phyloP scores from a whole-genome alignment of 2,329 filamentous ascomycete genomes.

The Arachnomyces sp. region DNA sequence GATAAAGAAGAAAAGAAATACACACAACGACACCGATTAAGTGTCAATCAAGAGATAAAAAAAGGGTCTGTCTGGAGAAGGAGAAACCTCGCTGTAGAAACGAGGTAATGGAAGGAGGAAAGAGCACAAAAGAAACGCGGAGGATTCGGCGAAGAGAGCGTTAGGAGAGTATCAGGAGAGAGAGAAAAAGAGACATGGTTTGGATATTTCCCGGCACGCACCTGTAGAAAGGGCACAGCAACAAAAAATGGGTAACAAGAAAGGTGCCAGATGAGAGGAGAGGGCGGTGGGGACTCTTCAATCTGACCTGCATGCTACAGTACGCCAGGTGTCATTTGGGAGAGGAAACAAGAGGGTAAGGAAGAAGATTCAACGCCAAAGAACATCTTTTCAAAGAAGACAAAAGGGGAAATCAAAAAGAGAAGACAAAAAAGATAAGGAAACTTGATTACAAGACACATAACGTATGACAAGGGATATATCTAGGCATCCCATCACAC shows the following conservation, averaged over 20 bases:
- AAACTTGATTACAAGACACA: constrained; percentile 7
- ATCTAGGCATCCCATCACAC: constrained; percentile 7
- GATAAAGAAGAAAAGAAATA: constrained; percentile 17
- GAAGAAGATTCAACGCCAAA: constrained; percentile 21
- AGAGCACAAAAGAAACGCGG: constrained; percentile 12
- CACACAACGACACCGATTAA: constrained; percentile 13
- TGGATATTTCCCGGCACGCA: too few species aligned
- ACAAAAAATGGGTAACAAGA: too few species aligned
- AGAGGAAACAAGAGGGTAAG: constrained; percentile 12
- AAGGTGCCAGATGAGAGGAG: too few species aligned
- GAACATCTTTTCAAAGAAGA: constrained; percentile 21
- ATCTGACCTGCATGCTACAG: too few species aligned
- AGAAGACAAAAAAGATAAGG: constrained; percentile 17
- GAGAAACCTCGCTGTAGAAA: too few species aligned
- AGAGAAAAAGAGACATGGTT: too few species aligned
- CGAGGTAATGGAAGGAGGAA: constrained; percentile 7
- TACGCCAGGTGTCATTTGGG: too few species aligned
- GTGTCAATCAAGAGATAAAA: constrained; percentile 6
- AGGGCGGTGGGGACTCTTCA: too few species aligned
- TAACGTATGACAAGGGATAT: constrained; percentile 9
- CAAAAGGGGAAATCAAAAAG: neutral
- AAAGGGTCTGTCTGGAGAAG: constrained; percentile 10
- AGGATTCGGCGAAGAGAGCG: constrained; percentile 6
- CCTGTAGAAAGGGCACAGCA: too few species aligned
- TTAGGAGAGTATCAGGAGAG: too few species aligned